Evolutionary conservation across 2,329 filamentous ascomycete species (phyloP), one percentile per base, ranked within the genome.

Genomic region (Ceratocystis huliohia): DNA sequence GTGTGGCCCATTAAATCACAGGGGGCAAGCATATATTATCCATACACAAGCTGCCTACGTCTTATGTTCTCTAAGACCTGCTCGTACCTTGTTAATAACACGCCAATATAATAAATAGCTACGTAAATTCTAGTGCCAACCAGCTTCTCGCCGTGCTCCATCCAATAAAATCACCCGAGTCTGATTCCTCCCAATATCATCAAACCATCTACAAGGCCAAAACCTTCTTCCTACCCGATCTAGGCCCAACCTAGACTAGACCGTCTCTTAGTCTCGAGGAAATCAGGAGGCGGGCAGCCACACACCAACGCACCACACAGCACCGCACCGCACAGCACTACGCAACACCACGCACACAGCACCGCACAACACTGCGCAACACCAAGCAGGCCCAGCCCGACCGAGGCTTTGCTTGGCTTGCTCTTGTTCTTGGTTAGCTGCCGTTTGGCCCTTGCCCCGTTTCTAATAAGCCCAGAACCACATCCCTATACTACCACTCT

Each of bases 101-200:
- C 10, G 10, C 37, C 37, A 41, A 41, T 41, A 15, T 20, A 50
- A n/a, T 13, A 50, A 22, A 25, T 13, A 50, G 20, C 46, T n/a
- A 48, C 17, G 17, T 20, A 50, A n/a, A 7, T 25, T 50, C 46
- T 22, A n/a, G 22, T 48, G 46, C 22, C 22, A 10, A 8, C 22
- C n/a, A 50, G n/a, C 45, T 48, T 48, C 45, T 48, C 15, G 5
- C n/a, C 53, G 6, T 57, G 53, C 53, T 13, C 30, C 53, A 57
- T 57, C 53, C 53, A 30, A 57, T 57, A 25, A 57, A 57, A 57
- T 57, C 22, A 57, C 53, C 53, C 25, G 33, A 25, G 53, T 57
- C 53, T 57, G 53, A 57, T 57, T 22, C 53, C 53, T 28, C 17
- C 22, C 53, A 57, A 57, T 33, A 30, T n/a, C 53, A 33, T 57